phyloP scores from a whole-genome alignment of 2,329 filamentous ascomycete species.

The Cladorrhinum sp. region DNA sequence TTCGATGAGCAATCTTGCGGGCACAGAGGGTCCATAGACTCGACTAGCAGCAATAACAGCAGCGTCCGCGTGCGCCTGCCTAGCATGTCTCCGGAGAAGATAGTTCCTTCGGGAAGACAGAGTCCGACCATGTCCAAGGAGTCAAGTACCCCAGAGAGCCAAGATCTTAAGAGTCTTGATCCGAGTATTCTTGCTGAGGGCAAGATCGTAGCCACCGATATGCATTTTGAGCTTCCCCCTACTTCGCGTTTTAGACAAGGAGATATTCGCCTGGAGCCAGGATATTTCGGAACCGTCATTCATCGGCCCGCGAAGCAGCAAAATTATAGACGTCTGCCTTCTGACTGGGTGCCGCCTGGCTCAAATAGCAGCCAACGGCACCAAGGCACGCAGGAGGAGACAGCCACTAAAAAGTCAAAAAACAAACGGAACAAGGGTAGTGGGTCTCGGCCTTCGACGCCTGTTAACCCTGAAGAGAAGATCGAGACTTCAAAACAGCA shows the following conservation, averaged over 20 bases:
- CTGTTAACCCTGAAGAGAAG: background rate
- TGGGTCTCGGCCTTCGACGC: background rate
- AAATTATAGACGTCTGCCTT: background rate
- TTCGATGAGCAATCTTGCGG: background rate
- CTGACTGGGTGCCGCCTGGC: background rate
- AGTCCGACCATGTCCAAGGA: background rate
- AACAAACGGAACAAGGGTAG: background rate
- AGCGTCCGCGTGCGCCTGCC: background rate
- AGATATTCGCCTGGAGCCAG: background rate
- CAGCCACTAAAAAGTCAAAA: background rate
- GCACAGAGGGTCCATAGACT: background rate
- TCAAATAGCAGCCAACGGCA: background rate
- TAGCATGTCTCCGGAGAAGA: background rate
- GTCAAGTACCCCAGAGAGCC: background rate
- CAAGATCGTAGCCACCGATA: background rate
- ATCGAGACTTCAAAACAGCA: background rate
- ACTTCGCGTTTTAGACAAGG: background rate
- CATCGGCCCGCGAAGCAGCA: background rate
- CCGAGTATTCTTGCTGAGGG: background rate
- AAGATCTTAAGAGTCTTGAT: background rate
- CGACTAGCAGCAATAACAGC: background rate
- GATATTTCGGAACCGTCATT: background rate
- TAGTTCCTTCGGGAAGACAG: background rate
- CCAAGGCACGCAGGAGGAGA: background rate
- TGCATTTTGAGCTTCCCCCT: background rate